Base-by-base conservation (phyloP, 2,329 filamentous ascomycete genomes). In the Dryadomyces sulphureus region DNA sequence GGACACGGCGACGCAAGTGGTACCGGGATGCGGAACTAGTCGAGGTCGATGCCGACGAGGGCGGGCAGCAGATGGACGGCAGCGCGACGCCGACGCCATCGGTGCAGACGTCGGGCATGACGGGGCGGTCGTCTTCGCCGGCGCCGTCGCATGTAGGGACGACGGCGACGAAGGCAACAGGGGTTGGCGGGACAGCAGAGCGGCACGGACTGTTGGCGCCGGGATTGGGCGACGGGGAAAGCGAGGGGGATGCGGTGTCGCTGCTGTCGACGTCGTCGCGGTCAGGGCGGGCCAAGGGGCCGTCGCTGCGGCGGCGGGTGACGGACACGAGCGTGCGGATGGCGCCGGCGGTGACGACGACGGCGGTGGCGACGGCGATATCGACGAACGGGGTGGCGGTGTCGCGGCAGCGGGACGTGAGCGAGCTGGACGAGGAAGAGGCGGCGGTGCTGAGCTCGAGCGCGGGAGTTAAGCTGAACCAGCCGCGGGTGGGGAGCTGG, bases 21-120 rank as follows among this genome's bases (percentile, higher is more conserved):
- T 92, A 87, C 58, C 84, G 92, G 35, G 92, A 96, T 59, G 92
- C 92, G 9, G 92, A 98, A 65, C 75, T 98, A 4, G 86, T 95
- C 30, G 92, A 98, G 58, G 66, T 81, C 9, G 63, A 67, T 19
- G 59, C 59, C 5, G 57, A 52, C 4, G 55, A 58, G 1, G 48
- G 54, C 4, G 39, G 27, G 1, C 61, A 66, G 6, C 51, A 25
- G 7, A 56, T 65, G 47, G 60, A 64, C 45, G 60, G 65, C 49
- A 56, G 66, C 43, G 63, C 66, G 38, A 61, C 66, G 36, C 60
- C 60, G 50, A 60, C 55, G 54, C 52, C 50, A 56, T 57, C 35
- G 39, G 54, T 48, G 45, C 45, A 32, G 48, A 50, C 5, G 22
- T 52, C 48, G 14, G 47, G 14, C 14, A 9, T 38, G 45, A 22